Evolutionary conservation across 805 yeast genomes (phyloP).

Genomic region (Danielozyma ontarioensis): DNA sequence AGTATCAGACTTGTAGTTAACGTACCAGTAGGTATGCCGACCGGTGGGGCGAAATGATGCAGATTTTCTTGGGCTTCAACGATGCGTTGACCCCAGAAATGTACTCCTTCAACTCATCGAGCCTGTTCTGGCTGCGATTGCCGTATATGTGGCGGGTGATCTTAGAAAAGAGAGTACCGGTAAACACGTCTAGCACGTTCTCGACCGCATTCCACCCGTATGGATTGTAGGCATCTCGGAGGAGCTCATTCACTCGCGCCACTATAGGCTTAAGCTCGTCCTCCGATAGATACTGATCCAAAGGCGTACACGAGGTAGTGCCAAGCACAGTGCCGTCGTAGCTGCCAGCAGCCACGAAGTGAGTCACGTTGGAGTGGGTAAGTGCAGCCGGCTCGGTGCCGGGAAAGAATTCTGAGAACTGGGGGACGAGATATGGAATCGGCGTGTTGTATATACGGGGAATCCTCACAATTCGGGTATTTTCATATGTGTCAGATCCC

Average conservation of each 20-base stretch:
- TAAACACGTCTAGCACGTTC: constrained; percentile 37
- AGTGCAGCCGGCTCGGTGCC: constrained; percentile 64
- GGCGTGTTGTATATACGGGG: constrained; percentile 45
- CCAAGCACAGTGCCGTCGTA: constrained; percentile 46
- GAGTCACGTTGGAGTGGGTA: constrained; percentile 4
- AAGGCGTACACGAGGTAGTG: constrained; percentile 44
- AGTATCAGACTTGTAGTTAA: constrained; percentile 6
- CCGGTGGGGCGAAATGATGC: constrained; percentile 45
- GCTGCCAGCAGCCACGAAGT: constrained; percentile 34
- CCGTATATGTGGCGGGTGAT: constrained; percentile 10
- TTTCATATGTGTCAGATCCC: constrained; percentile 19
- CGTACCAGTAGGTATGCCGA: constrained; percentile 51
- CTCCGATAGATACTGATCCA: constrained; percentile 18
- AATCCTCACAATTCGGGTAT: constrained; percentile 58
- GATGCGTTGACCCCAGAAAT: constrained; percentile 16
- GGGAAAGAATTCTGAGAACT: constrained; percentile 50
- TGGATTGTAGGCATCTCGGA: constrained; percentile 38
- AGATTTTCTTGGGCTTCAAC: constrained; percentile 19
- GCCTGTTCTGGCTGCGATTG: constrained; percentile 22
- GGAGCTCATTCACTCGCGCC: constrained; percentile 34
- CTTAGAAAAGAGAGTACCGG: constrained; percentile 29
- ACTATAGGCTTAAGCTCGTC: constrained; percentile 42
- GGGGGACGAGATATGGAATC: constrained; percentile 43
- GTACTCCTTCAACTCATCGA: constrained; percentile 40
- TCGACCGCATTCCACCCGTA: constrained; percentile 23